Percentiles rank a stretch among this genome's conserved stretches.
These are phyloP conservation scores for Rosellinia necatrix DNA, from an alignment of 2,329 filamentous ascomycete species.

Conservation along the genomic window DNA sequence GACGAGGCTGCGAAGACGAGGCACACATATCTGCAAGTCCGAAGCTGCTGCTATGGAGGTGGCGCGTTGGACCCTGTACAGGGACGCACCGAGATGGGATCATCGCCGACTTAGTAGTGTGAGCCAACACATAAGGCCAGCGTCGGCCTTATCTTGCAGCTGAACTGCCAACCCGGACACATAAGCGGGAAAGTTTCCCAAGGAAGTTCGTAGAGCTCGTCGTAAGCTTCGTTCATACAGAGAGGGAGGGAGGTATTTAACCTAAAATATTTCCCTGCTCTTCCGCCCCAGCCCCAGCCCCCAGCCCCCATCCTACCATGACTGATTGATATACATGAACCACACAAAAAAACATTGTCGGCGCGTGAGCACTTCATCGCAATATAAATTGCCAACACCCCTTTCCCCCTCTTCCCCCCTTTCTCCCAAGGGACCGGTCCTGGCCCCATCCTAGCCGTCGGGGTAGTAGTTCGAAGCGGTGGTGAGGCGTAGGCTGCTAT, in stretches of 20 bases:
- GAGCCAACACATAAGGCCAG: not conserved
- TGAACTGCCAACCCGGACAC: not conserved
- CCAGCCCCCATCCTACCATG: too few species aligned
- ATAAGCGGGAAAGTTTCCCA: not conserved
- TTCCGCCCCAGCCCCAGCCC: constrained; percentile 1
- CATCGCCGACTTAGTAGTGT: too few species aligned
- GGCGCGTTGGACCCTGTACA: too few species aligned
- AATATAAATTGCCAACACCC: constrained; percentile 7
- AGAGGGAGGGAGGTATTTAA: constrained; percentile 16
- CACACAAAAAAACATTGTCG: not conserved
- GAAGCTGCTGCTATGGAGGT: too few species aligned
- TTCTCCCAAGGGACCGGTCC: not conserved
- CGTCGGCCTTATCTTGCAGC: not conserved
- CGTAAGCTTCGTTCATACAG: constrained; percentile 18
- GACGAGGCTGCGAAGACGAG: too few species aligned
- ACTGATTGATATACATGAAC: constrained; percentile 15
- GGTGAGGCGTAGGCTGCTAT: not conserved
- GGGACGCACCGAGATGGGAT: too few species aligned
- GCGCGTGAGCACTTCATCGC: constrained; percentile 2
- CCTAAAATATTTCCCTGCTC: not conserved
- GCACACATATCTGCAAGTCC: too few species aligned
- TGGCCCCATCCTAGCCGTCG: not conserved
- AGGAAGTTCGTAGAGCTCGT: constrained; percentile 14
- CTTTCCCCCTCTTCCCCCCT: not conserved
- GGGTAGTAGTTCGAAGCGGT: not conserved